Evolutionary conservation across 352 stramenopile genomes (phyloP).

Genomic region (Globisporangium orthogonon): DNA sequence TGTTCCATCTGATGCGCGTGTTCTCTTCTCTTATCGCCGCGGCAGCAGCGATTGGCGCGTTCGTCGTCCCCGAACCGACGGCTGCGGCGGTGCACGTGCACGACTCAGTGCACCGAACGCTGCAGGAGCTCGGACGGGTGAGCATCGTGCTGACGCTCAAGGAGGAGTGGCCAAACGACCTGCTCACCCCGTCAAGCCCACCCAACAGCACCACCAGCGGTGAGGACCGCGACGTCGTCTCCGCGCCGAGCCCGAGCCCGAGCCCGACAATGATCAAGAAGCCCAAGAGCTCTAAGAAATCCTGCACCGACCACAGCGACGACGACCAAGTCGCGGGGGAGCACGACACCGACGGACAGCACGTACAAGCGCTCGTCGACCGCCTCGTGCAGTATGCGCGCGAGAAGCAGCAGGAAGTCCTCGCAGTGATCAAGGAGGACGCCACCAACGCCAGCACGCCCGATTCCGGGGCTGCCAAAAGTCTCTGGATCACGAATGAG

Average conservation of each 20-base stretch:
- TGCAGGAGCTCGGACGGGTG: constrained; percentile 13
- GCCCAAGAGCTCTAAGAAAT: constrained; percentile 2
- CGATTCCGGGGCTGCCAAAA: constrained; percentile 10
- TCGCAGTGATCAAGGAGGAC: constrained; percentile 18
- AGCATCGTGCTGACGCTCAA: constrained; percentile 33
- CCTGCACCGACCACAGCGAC: constrained; percentile 7
- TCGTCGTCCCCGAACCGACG: neutral
- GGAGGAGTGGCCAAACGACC: constrained; percentile 14
- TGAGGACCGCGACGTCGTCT: constrained; percentile 2
- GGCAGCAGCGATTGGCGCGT: neutral
- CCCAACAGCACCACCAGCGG: neutral
- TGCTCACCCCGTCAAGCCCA: constrained; percentile 8
- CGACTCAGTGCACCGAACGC: constrained; percentile 11
- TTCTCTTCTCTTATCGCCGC: neutral
- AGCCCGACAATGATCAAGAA: neutral
- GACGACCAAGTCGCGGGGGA: neutral
- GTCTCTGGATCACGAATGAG: constrained; percentile 53
- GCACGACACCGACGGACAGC: constrained; percentile 4
- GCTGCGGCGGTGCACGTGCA: constrained; percentile 9
- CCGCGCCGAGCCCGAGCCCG: constrained; percentile 4
- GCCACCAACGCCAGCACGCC: constrained; percentile 8
- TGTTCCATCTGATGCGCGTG: constrained; percentile 6
- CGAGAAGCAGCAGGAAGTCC: constrained; percentile 22
- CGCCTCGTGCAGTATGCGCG: constrained; percentile 21
- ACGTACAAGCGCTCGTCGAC: constrained; percentile 24